Evolutionary conservation across 2,329 filamentous ascomycete species (phyloP), one percentile per base, ranked within the genome.

Genomic region (Leptographium flavum): DNA sequence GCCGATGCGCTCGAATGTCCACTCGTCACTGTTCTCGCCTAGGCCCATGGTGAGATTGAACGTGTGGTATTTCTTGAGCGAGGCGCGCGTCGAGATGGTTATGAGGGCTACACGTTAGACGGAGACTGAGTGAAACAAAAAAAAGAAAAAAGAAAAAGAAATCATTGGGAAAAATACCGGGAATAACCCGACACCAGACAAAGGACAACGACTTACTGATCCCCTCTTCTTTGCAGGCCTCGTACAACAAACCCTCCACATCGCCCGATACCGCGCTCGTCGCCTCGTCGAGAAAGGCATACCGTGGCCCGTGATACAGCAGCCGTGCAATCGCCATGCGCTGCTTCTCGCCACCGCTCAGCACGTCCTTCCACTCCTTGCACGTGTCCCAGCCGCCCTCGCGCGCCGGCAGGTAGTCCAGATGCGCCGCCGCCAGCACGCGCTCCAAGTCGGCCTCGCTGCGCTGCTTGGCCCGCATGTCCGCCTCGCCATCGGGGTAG

Each of bases 321-420:
- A 98, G 62, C 38, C 92, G 71, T 4, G 93, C 90, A 55, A 98
- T 87, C 0, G 79, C 87, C 75, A 98, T 86, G 21, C 92, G 73
- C 66, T 98, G 92, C 67, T 98, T 98, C 70, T 98, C 92, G 13
- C 92, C 92, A 33, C 92, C 92, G 52, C 83, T 90, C n/a, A 98
- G 71, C 5, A 98, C 87, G 54, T 96, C 90, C 65, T 96, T 95
- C 92, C 92, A 98, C 59, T 94, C 88, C 63, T 98, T 96, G 46
- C 87, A 76, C 5, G 87, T 92, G 58, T 98, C 87, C 87, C 87
- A 96, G 14, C 92, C 92, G 33, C 92, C 92, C 68, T 98, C 92
- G 15, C 92, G 79, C 41, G 88, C 79, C 1, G 87, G 85, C 1
- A 98, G 73, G 61, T 98, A 96, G 4, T 87, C 90, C 0, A 98